Conservation (phyloP, 345 rosid genomes). For the sweet orange (Citrus sinensis) region DVS_A1.0 CM039163.1:1690001-1690500, state of each 20-base stretch:
- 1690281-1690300: slow-evolving; percentile 42
- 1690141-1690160: slow-evolving; percentile 30
- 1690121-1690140: slow-evolving; percentile 47
- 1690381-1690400: slow-evolving; percentile 8
- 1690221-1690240: slow-evolving; percentile 24
- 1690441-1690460: slow-evolving; percentile 7
- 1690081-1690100: slow-evolving; percentile 40
- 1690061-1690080: slow-evolving; percentile 63
- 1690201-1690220: slow-evolving; percentile 31
- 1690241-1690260: slow-evolving; percentile 20
- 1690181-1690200: slow-evolving; percentile 50
- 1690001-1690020: slow-evolving; percentile 47
- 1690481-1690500: slow-evolving; percentile 2
- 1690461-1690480: slow-evolving; percentile 23
- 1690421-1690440: slow-evolving; percentile 13
- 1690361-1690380: slow-evolving; percentile 12
- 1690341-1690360: slow-evolving; percentile 16
- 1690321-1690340: slow-evolving; percentile 16
- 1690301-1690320: slow-evolving; percentile 28
- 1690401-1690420: slow-evolving; percentile 10
- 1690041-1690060: slow-evolving; percentile 60
- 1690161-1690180: slow-evolving; percentile 55
- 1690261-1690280: slow-evolving; percentile 31
- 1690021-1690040: slow-evolving; percentile 49
- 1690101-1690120: slow-evolving; percentile 56